These are phyloP conservation scores for Leptomonas pyrrhocoris DNA, from an alignment of 208 protist genomes.

Conservation along the genomic window DNA sequence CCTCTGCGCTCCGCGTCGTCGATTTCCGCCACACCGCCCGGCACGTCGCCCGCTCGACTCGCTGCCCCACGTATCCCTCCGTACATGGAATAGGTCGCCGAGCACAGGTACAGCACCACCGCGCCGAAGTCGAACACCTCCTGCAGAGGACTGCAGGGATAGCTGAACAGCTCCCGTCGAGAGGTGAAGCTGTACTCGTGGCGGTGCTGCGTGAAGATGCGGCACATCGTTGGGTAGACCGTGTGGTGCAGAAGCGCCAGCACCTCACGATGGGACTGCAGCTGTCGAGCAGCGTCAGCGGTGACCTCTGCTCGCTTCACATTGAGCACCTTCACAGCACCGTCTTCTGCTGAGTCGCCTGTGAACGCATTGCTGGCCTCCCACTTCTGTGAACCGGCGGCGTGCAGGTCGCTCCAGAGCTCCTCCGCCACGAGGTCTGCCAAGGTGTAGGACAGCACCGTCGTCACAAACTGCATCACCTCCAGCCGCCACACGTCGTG, in stretches of 20 bases:
- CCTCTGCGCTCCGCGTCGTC: neutral
- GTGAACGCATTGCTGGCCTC: neutral
- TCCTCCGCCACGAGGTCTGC: constrained; percentile 42
- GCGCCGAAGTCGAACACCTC: constrained; percentile 74
- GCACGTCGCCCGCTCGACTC: neutral
- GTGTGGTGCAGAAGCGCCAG: constrained; percentile 66
- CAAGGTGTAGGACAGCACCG: constrained; percentile 47
- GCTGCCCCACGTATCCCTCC: neutral
- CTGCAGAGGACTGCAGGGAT: constrained; percentile 51
- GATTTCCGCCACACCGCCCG: too few species aligned
- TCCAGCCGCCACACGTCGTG: constrained; percentile 77
- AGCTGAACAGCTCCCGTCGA: constrained; percentile 69
- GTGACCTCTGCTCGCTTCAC: neutral
- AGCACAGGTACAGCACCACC: constrained; percentile 62
- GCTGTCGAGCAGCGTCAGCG: neutral
- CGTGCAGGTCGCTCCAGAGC: constrained; percentile 38
- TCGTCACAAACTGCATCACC: constrained; percentile 51
- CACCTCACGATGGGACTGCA: neutral
- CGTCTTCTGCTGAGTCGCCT: neutral
- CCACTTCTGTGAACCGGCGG: neutral
- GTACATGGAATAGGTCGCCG: constrained; percentile 47
- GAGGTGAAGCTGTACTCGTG: constrained; percentile 72
- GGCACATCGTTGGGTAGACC: constrained; percentile 47
- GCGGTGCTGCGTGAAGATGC: constrained; percentile 50
- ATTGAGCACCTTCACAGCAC: neutral